Evolutionary conservation across 2,329 filamentous ascomycete species (phyloP), one percentile per base, ranked within the genome.

Genomic region (Penicillium crustosum): DNA sequence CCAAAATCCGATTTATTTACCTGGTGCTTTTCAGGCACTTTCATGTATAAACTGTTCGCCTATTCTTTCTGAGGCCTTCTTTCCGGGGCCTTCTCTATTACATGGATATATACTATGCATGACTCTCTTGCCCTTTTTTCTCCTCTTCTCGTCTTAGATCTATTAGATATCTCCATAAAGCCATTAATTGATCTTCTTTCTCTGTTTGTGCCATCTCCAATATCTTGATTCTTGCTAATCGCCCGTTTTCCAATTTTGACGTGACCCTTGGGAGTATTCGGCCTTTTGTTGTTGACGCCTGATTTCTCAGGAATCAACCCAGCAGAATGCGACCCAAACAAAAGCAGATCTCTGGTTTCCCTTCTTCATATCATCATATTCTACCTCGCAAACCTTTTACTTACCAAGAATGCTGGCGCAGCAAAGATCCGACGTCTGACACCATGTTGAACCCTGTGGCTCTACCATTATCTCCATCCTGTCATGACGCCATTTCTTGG

Each of bases 401-500:
- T 27, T 27, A 29, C 25, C 21, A 15, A 36, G 12, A 29, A 53
- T 53, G 50, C 29, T 23, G 23, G 23, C 15, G 12, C 15, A 33
- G 13, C 17, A 25, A 51, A 23, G 8, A 15, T 31, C 31, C 1
- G 35, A 47, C 42, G 19, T 49, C 27, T 49, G 27, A 50, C 43
- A 62, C 27, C 9, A 74, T 74, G 71, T 55, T 73, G 19, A 64
- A 63, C 17, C 67, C 75, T 1, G 52, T 79, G 31, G 68, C 75
- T 53, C 65, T 79, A 7, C 71, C 72, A 25, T 75, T 80, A 54
- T 83, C 79, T 73, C 83, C 84, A 3, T 80, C 80, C 3, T 80
- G 78, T 58, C 70, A 77, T 27, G 74, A 82, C 63, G 82, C 81
- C 49, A 69, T 87, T n/a, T 75, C 79, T 51, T 87, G 85, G 83